Conservation (phyloP, 23 red algal genomes). For the Cyanidioschyzon merolae region DNA sequence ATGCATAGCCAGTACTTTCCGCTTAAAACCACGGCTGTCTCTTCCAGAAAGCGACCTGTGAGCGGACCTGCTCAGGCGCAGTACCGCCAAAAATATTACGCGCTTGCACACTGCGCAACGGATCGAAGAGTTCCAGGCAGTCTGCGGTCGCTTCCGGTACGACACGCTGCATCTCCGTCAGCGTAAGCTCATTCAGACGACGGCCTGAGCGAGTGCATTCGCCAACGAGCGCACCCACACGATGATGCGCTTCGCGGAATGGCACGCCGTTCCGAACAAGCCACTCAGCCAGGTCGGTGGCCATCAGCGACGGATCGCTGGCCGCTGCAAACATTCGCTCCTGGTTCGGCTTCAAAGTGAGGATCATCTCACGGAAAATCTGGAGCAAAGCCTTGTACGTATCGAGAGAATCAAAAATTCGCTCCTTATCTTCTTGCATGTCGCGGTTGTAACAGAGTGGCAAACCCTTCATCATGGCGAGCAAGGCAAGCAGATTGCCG, state of each 20-base stretch:
- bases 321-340: conserved; percentile 73
- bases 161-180: conserved; percentile 52
- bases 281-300: conserved; percentile 98
- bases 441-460: conserved; percentile 98
- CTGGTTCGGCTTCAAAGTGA: conserved; percentile 53
- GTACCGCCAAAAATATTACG: conserved; percentile 70
- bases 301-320: conserved; percentile 85
- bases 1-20: no score
- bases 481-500: conserved; percentile 58
- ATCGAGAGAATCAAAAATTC: conserved; percentile 84
- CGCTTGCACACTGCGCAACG: conserved; percentile 46
- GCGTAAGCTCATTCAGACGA: conserved; percentile 45
- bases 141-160: conserved; percentile 88
- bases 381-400: conserved; percentile 62
- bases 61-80: conserved; percentile 56
- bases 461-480: conserved; percentile 89
- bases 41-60: conserved; percentile 37
- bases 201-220: conserved; percentile 39
- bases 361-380: conserved; percentile 71
- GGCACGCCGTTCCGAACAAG: conserved; percentile 81
- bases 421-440: conserved; percentile 99
- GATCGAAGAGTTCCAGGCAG: conserved; percentile 78
- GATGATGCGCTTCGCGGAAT: conserved; percentile 90
- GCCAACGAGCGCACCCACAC: conserved; percentile 71
- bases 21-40: neutral